Base-by-base conservation (phyloP, 257 asterid species). In the Solanum tarapatanum region DNA sequence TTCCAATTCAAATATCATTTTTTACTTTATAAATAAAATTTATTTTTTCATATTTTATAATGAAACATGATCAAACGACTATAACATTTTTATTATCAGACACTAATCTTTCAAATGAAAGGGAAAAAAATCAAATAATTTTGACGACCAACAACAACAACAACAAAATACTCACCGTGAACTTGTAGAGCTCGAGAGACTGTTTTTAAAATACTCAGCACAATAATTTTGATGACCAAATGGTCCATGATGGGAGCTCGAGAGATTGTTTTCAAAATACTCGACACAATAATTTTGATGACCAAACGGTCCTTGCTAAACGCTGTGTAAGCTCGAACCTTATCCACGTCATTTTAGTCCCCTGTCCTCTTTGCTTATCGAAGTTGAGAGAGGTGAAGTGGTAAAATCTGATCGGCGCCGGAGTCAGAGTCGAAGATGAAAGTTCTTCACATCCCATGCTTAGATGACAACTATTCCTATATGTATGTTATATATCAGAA, bases 381-480 rank as follows among this genome's bases (percentile, higher is more conserved):
- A 14, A 80, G 37, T 79, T 43, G 35, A 76, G 23, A n/a, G 55
- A 36, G 26, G 11, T 73, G 33, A 41, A 77, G 32, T 45, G 84
- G 68, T 43, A 80, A 9, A 4, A 19, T 82, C 68, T 48, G 41
- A 82, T 82, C 77, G 62, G 66, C 32, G 35, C 64, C 72, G 30
- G 72, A 62, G 70, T 64, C 28, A 21, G 28, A 60, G 69, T 66
- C 62, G 19, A 43, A 21, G 83, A 94, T 95, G 98, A 95, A 91
- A 94, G 93, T 95, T 85, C 93, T 94, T 80, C 94, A 92, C 88
- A 92, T 94, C 74, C 97, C 95, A 28, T 94, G 96, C 90, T 87
- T 94, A 87, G 95, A 93, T 35, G 98, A 92, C 87, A 92, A 93
- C 88, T 94, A 94, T 87, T 90, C 96, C 72, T 94, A 94, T 93